Conservation (phyloP, 371 early-diverging fungal species). For the Rhizopus microsporus region DNA sequence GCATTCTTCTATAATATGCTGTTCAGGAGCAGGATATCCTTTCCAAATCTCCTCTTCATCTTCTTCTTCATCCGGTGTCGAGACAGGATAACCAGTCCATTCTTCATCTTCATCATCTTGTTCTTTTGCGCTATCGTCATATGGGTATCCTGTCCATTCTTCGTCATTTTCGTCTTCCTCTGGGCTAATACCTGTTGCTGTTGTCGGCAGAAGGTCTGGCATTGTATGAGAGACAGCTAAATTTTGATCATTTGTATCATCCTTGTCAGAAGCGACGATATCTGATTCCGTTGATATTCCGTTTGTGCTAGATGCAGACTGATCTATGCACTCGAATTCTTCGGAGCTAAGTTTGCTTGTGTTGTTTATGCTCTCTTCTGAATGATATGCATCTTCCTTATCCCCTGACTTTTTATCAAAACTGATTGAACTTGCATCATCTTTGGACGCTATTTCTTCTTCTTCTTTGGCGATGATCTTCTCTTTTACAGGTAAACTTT, state of each 20-base stretch:
- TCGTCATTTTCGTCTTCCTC: conserved; percentile 10
- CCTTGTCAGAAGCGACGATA: no score
- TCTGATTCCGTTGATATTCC: no score
- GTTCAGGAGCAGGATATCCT: conserved; percentile 34
- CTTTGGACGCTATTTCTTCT: no score
- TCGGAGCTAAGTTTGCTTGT: no score
- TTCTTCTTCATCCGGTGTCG: conserved; percentile 14
- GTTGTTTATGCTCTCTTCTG: no score
- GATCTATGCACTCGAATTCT: no score
- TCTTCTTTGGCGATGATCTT: no score
- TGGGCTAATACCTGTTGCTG: background rate
- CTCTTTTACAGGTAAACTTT: no score
- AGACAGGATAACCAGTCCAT: conserved; percentile 27
- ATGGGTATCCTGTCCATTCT: conserved; percentile 9
- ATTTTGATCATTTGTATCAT: background rate
- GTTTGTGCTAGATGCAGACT: no score
- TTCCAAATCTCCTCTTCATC: conserved; percentile 41
- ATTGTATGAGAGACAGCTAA: background rate
- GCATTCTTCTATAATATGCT: conserved; percentile 18
- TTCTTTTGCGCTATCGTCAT: background rate
- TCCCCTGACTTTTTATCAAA: no score
- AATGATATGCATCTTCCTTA: no score
- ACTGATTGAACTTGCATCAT: no score
- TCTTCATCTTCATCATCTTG: conserved; percentile 24
- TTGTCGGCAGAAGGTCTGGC: background rate